Percentiles rank a stretch among this genome's conserved stretches.
Conservation (phyloP, 805 yeast species). For the Kurtzmaniella fragi region DNA sequence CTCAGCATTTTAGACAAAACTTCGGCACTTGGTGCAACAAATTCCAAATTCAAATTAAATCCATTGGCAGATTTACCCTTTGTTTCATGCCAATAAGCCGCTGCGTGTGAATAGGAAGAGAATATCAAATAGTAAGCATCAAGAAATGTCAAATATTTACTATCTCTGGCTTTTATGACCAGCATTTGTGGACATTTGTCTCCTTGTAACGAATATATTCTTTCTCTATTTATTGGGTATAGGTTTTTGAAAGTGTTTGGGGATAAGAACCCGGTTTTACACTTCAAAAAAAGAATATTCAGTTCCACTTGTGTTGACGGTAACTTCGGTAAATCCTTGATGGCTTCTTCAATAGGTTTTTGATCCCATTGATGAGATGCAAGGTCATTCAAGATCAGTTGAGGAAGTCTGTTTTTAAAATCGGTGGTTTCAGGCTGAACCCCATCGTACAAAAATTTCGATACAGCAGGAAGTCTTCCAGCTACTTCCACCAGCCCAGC, state of each 20-base stretch:
- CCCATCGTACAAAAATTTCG: constrained; percentile 22
- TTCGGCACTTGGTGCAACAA: constrained; percentile 27
- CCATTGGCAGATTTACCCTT: constrained; percentile 48
- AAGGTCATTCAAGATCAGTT: constrained; percentile 23
- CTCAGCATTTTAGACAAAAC: constrained; percentile 6
- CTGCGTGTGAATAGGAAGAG: constrained; percentile 42
- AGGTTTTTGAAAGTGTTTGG: constrained; percentile 36
- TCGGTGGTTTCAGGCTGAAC: constrained; percentile 2
- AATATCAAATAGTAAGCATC: constrained; percentile 54
- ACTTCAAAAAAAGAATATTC: constrained; percentile 33
- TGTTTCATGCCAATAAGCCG: constrained; percentile 48
- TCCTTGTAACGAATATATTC: constrained; percentile 20
- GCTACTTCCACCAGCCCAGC: constrained; percentile 24
- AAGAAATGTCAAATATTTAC: constrained; percentile 36
- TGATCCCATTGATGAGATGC: constrained; percentile 27
- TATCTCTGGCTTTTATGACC: constrained; percentile 48
- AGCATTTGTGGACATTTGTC: constrained; percentile 24
- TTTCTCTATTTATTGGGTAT: constrained; percentile 29
- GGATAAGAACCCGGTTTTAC: constrained; percentile 32
- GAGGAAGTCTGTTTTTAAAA: constrained; percentile 1
- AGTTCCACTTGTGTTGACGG: constrained; percentile 7
- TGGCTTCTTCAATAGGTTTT: constrained; percentile 20
- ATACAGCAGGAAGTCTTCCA: constrained; percentile 21
- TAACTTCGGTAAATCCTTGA: constrained; percentile 15
- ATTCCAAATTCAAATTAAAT: constrained; percentile 38